A percentile compares a stretch with the other conserved stretches of the same genome.
Conservation (phyloP, 768 basidiomycete genomes). For the Phylloporus sp. region DNA sequence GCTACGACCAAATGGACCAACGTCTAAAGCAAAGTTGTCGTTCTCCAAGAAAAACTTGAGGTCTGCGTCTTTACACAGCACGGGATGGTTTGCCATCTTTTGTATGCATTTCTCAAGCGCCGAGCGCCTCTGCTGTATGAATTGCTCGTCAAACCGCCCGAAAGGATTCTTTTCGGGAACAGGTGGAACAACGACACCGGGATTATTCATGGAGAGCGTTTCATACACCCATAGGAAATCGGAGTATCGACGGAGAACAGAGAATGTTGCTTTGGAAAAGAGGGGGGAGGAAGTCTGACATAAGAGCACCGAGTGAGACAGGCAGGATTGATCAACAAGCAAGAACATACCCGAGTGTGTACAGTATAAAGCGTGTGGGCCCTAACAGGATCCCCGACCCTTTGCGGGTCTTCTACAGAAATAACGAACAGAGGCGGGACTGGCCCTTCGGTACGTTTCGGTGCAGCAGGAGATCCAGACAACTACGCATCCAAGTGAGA, state of each 20-base stretch:
- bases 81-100: conserved; percentile 90
- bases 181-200: conserved; percentile 95
- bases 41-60: conserved; percentile 88
- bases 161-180: conserved; percentile 94
- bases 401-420: conserved; percentile 94
- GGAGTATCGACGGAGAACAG: conserved; percentile 93
- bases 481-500: conserved; percentile 4
- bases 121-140: conserved; percentile 78
- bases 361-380: conserved; percentile 97
- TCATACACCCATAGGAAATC: conserved; percentile 98
- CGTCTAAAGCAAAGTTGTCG: conserved; percentile 87
- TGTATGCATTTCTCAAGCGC: conserved; percentile 88
- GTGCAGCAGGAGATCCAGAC: conserved; percentile 11
- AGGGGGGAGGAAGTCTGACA: conserved; percentile 76
- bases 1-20: conserved; percentile 36
- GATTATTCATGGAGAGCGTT: conserved; percentile 82
- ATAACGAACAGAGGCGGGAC: conserved; percentile 75
- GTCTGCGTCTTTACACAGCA: conserved; percentile 83
- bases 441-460: conserved; percentile 36
- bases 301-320: background rate
- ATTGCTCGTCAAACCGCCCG: conserved; percentile 88
- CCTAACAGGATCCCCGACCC: conserved; percentile 92
- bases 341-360: conserved; percentile 63
- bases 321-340: background rate
- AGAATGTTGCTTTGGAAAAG: conserved; percentile 80